A percentile compares a stretch with the other conserved stretches of the same genome.
Evolutionary conservation across 345 rosid genomes (phyloP).

Genomic region (Pugionium cornutum): DNA sequence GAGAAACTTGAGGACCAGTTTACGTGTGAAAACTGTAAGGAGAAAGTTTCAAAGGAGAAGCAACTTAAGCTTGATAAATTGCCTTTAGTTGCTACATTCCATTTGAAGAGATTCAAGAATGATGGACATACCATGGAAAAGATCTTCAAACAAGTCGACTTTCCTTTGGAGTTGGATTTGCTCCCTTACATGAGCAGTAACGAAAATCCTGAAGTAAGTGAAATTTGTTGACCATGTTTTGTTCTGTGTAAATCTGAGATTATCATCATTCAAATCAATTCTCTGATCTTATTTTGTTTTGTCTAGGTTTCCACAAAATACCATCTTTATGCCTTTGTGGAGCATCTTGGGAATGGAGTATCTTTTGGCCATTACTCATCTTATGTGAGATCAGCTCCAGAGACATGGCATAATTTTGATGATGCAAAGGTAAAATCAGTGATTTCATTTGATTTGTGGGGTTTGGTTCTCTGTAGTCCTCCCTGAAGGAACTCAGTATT

Average conservation of each 20-base stretch:
- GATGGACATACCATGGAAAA: constrained; percentile 67
- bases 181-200: constrained; percentile 52
- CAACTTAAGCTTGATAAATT: constrained; percentile 70
- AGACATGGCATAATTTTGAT: constrained; percentile 75
- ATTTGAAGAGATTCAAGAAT: constrained; percentile 85
- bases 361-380: constrained; percentile 77
- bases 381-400: constrained; percentile 67
- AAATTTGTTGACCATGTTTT: not conserved
- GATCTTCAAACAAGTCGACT: constrained; percentile 67
- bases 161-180: constrained; percentile 84
- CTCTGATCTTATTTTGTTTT: not conserved
- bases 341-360: constrained; percentile 64
- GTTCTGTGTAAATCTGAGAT: no score
- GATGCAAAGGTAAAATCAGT: constrained; percentile 56
- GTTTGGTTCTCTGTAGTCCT: constrained; percentile 51
- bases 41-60: constrained; percentile 67
- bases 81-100: constrained; percentile 71
- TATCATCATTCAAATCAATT: no score
- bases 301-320: constrained; percentile 56
- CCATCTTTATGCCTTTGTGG: constrained; percentile 73
- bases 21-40: constrained; percentile 68
- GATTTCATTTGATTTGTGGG: constrained; percentile 38
- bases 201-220: constrained; percentile 46
- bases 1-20: constrained; percentile 72
- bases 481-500: constrained; percentile 15